Conservation (phyloP, 768 basidiomycete genomes). For the Vararia minispora region DNA sequence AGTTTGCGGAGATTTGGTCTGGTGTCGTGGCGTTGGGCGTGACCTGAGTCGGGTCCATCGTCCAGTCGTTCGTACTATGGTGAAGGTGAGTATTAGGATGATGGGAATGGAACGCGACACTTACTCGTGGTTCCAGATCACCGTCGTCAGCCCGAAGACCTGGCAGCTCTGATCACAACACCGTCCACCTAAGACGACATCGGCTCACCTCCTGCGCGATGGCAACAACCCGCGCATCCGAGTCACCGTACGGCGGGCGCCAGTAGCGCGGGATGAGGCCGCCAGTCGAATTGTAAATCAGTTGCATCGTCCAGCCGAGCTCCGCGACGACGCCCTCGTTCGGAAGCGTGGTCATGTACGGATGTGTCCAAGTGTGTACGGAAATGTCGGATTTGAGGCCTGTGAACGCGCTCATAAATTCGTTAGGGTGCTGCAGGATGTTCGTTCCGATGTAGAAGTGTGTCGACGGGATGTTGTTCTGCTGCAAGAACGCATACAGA, state of each 20-base stretch:
- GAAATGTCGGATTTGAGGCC: constrained; percentile 25
- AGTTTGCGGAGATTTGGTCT: constrained; percentile 13
- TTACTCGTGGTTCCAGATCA: constrained; percentile 42
- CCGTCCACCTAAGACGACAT: too few species aligned
- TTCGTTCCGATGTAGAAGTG: constrained; percentile 87
- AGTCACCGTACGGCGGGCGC: constrained; percentile 28
- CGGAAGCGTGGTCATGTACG: constrained; percentile 36
- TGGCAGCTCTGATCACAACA: too few species aligned
- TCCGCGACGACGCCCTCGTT: constrained; percentile 34
- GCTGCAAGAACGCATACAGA: constrained; percentile 56
- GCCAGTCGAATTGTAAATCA: constrained; percentile 37
- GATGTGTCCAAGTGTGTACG: constrained; percentile 35
- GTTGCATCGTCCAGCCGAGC: constrained; percentile 44
- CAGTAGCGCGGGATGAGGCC: constrained; percentile 32
- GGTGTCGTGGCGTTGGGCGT: constrained; percentile 30
- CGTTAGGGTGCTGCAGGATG: constrained; percentile 44
- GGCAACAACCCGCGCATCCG: constrained; percentile 34
- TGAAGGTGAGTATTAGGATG: not conserved
- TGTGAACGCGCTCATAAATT: constrained; percentile 42
- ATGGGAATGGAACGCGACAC: not conserved
- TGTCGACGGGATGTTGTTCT: constrained; percentile 61
- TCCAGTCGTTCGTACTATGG: constrained; percentile 68
- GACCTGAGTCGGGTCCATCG: too few species aligned
- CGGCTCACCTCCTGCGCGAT: constrained; percentile 35
- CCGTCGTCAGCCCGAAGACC: constrained; percentile 39